These are phyloP conservation scores for Eucalyptus marginata DNA, from an alignment of 345 rosid species.

Conservation along the genomic window DNA sequence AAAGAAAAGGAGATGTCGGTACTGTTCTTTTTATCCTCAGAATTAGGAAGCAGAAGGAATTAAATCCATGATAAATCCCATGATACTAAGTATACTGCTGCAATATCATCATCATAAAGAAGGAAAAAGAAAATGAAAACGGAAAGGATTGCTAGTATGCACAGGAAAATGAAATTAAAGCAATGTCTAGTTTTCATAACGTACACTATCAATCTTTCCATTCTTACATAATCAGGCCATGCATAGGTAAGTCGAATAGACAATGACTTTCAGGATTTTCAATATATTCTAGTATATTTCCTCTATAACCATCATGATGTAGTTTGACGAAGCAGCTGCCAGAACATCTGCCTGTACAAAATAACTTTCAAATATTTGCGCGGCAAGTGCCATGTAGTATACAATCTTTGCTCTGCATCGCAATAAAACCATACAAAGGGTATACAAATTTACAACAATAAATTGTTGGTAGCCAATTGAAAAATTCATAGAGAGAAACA, in stretches of 20 bases:
- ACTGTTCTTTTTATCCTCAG: background rate
- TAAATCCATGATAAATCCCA: background rate
- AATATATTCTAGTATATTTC: background rate
- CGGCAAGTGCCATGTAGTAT: background rate
- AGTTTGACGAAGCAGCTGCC: background rate
- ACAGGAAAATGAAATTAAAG: background rate
- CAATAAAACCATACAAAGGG: background rate
- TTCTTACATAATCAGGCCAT: background rate
- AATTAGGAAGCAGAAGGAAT: background rate
- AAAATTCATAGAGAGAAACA: background rate
- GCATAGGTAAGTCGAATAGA: background rate
- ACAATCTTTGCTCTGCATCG: background rate
- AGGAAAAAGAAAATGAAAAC: background rate
- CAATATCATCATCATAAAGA: background rate
- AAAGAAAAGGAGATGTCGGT: background rate
- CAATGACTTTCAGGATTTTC: background rate
- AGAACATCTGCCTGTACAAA: background rate
- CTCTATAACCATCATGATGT: background rate
- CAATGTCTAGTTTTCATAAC: background rate
- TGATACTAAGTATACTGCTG: background rate
- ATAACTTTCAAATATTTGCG: background rate
- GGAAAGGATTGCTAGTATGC: background rate
- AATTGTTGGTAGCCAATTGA: background rate
- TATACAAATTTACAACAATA: background rate
- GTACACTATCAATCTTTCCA: background rate